Evolutionary conservation across 495 filamentous ascomycete species (phyloP), one percentile per base, ranked within the genome.

Genomic region (Aspergillus haitiensis): DNA sequence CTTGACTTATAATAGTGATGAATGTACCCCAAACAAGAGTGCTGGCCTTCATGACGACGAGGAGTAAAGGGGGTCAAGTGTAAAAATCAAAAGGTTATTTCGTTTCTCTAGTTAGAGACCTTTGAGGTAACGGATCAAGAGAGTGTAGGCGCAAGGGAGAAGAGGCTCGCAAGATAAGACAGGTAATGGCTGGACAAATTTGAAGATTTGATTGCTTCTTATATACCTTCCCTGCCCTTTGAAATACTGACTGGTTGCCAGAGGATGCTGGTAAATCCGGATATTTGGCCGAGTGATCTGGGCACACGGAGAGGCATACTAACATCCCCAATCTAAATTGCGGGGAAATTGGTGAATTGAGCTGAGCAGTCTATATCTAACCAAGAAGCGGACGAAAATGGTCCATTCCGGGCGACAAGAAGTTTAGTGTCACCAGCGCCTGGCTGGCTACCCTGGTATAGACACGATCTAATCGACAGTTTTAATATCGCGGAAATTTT

Each of bases 1-100:
- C 82, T 34, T 77, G 63, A 15, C 15, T 18, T 9, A 79, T 65
- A 37, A 75, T 73, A 46, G 74, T 72, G 53, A 73, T 74, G 32
- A 85, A 65, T 52, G 75, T 27, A 11, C 60, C 52, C 27, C 58
- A 66, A 32, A 77, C 65, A 34, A 50, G 21, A 46, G 69, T 55
- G 18, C 68, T 53, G 55, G 71, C 71, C 31, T 65, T 67, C 34
- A 72, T 46, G 37, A 60, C 13, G 70, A 74, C 72, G 34, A 39
- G 61, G 12, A 48, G 51, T 21, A 32, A 45, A 35, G 42, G 15
- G 46, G 21, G 12, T 27, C 21, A 27, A 27, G 21, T 27, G 21
- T 27, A 27, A 27, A 27, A 27, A 27, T 27, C 21, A 27, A 27
- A 49, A 46, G 51, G 53, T 18, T 18, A 7, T 3, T 18, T 47